Conservation (phyloP, 495 filamentous ascomycete genomes). For the Talaromyces wortmannii region DNA sequence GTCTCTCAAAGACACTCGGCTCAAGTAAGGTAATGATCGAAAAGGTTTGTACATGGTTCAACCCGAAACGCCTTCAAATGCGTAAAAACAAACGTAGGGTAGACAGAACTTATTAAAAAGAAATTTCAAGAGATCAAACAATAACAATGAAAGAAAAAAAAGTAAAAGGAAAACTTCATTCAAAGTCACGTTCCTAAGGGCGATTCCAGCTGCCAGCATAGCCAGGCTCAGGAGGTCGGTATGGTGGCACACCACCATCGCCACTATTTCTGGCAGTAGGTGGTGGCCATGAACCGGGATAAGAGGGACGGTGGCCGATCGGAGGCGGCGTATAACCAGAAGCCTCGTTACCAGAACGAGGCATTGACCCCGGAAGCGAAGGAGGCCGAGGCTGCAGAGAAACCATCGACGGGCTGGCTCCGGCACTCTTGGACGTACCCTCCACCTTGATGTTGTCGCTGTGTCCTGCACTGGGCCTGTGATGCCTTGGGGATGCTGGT, state of each 20-base stretch:
- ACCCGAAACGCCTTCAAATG: neutral
- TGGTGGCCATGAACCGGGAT: neutral
- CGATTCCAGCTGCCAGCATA: neutral
- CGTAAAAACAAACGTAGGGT: neutral
- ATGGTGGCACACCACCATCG: neutral
- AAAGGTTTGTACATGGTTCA: neutral
- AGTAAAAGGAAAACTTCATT: no score
- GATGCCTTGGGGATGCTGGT: constrained; percentile 31
- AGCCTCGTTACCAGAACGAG: neutral
- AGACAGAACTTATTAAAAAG: no score
- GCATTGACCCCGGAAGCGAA: neutral
- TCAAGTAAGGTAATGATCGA: neutral
- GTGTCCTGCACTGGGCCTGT: neutral
- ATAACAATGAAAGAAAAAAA: no score
- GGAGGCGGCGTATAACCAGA: neutral
- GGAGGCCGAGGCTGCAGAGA: neutral
- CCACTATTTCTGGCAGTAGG: neutral
- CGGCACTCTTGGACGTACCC: neutral
- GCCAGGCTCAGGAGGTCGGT: neutral
- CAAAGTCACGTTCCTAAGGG: neutral
- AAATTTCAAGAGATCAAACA: no score
- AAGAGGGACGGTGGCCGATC: neutral
- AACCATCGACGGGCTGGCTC: neutral
- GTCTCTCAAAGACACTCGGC: neutral
- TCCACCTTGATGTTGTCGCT: neutral